These are phyloP conservation scores for Cotoneaster glaucophyllus DNA, from an alignment of 306 rosid genomes.

Conservation along the genomic window DNA sequence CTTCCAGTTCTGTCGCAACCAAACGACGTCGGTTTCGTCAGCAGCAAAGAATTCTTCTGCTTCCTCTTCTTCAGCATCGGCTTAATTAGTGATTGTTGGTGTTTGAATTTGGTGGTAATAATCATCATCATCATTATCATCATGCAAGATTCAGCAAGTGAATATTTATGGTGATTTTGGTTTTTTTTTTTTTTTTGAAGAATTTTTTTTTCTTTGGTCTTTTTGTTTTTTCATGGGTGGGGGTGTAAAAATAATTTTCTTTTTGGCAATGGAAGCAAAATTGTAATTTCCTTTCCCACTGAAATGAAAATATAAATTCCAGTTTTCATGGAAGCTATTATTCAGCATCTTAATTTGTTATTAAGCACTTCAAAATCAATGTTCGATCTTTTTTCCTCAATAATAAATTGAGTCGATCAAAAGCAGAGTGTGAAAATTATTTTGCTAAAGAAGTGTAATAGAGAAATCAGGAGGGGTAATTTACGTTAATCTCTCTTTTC, in stretches of 20 bases:
- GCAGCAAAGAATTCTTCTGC: background rate
- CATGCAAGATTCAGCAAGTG: constrained; percentile 10
- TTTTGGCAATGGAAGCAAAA: constrained; percentile 9
- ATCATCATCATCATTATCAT: background rate
- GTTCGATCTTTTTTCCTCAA: too few relatives aligned
- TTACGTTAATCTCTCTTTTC: background rate
- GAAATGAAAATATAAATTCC: constrained; percentile 12
- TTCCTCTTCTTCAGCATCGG: constrained; percentile 11
- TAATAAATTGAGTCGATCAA: too few relatives aligned
- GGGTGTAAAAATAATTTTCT: constrained; percentile 58
- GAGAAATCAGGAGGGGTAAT: background rate
- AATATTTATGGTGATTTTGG: constrained; percentile 38
- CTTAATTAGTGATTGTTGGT: constrained; percentile 14
- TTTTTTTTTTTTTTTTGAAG: background rate
- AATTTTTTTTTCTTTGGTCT: background rate
- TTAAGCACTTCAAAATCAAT: background rate
- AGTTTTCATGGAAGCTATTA: background rate
- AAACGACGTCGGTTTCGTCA: constrained; percentile 15
- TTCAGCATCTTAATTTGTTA: background rate
- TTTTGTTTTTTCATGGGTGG: constrained; percentile 7
- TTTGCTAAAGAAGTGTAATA: background rate
- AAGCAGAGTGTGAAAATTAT: too few relatives aligned
- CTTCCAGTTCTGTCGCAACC: constrained; percentile 65
- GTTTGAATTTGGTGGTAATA: background rate
- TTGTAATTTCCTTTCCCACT: constrained; percentile 19